Evolutionary conservation across 2,329 filamentous ascomycete species (phyloP).

Genomic region (Claviceps monticola): DNA sequence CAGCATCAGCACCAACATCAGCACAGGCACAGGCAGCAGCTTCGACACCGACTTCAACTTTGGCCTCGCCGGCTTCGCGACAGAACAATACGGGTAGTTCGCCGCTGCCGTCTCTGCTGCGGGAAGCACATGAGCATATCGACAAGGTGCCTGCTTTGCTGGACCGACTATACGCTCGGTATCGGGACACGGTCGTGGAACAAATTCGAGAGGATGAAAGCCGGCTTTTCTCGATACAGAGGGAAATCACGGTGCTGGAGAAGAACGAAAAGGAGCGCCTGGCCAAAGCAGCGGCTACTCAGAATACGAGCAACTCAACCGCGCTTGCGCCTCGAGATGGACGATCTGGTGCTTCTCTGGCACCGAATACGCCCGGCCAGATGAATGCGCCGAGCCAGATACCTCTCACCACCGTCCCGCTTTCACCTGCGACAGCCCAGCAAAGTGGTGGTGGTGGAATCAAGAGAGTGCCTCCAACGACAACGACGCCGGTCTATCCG

Average conservation of each 20-base stretch:
- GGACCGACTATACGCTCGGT: constrained; percentile 59
- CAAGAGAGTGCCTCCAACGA: constrained; percentile 14
- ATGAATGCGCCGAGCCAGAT: background rate
- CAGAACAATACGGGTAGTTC: constrained; percentile 65
- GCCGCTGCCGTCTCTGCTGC: constrained; percentile 42
- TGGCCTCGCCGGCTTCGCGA: constrained; percentile 40
- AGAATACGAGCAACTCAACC: constrained; percentile 19
- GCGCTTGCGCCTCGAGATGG: constrained; percentile 19
- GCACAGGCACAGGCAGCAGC: background rate
- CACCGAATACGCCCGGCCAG: background rate
- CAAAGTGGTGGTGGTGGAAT: constrained; percentile 7
- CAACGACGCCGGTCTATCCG: constrained; percentile 21
- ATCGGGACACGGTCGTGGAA: constrained; percentile 53
- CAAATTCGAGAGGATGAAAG: constrained; percentile 65
- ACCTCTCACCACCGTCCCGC: constrained; percentile 3
- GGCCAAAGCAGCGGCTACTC: constrained; percentile 20
- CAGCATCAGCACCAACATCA: background rate
- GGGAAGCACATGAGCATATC: constrained; percentile 51
- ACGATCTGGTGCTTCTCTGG: constrained; percentile 10
- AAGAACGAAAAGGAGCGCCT: constrained; percentile 26
- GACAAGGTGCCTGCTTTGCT: constrained; percentile 59
- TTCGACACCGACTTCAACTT: constrained; percentile 13
- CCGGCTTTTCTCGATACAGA: constrained; percentile 46
- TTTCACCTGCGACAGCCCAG: constrained; percentile 6
- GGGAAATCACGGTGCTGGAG: constrained; percentile 57